These are phyloP conservation scores for Penicillium cataractarum DNA, from an alignment of 495 filamentous ascomycete genomes.

Conservation along the genomic window DNA sequence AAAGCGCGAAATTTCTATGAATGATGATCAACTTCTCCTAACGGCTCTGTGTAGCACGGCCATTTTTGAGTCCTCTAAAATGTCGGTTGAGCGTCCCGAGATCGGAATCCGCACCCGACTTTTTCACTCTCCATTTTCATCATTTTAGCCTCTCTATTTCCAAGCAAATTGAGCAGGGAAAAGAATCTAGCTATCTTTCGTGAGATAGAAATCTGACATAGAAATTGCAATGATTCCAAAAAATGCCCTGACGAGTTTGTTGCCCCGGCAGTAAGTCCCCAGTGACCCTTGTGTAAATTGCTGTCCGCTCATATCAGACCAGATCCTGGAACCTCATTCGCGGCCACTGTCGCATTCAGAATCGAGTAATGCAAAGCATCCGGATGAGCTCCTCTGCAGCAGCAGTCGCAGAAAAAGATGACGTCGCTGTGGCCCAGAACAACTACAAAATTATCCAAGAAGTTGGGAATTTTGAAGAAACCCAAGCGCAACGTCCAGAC, in stretches of 20 bases:
- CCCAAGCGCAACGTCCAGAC: constrained; percentile 66
- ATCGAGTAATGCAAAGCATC: not conserved
- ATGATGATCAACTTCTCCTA: too few relatives aligned
- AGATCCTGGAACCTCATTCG: not conserved
- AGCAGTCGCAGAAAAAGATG: constrained; percentile 7
- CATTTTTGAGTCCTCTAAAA: not conserved
- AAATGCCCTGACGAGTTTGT: not conserved
- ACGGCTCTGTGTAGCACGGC: not conserved
- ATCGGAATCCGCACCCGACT: constrained; percentile 1
- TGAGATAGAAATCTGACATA: not conserved
- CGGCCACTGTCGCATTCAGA: not conserved
- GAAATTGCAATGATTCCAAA: not conserved
- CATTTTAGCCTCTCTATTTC: constrained; percentile 1
- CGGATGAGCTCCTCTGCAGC: constrained; percentile 27
- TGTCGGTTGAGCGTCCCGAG: not conserved
- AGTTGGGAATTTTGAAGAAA: constrained; percentile 64
- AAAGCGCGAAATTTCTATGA: too few relatives aligned
- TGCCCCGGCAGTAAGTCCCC: constrained; percentile 9
- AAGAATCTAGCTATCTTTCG: not conserved
- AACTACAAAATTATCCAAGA: constrained; percentile 36
- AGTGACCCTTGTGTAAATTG: not conserved
- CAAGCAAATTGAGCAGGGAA: not conserved
- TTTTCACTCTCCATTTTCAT: not conserved
- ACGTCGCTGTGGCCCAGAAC: constrained; percentile 16
- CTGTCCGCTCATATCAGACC: not conserved